Conservation (phyloP, 805 yeast genomes). For the Ogataea nakhonphanomensis region DNA sequence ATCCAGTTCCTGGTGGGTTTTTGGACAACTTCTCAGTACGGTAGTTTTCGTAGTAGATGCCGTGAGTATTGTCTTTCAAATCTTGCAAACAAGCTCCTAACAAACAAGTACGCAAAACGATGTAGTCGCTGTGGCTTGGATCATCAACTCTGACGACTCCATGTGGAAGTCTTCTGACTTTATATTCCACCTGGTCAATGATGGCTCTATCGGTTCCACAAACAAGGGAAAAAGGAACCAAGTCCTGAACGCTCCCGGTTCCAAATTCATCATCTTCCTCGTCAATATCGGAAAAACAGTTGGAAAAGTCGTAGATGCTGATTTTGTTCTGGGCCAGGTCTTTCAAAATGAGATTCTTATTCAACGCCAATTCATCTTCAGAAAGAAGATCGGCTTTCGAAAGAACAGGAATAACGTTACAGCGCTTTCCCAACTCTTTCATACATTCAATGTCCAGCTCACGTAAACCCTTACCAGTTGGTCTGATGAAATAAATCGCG, state of each 20-base stretch:
- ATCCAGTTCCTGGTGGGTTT: constrained; percentile 11
- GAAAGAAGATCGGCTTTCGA: constrained; percentile 77
- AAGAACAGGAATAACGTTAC: constrained; percentile 78
- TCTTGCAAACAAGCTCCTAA: constrained; percentile 80
- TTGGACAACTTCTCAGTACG: constrained; percentile 47
- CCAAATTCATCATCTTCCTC: constrained; percentile 21
- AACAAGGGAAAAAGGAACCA: constrained; percentile 84
- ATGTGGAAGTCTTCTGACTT: constrained; percentile 84
- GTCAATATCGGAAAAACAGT: constrained; percentile 29
- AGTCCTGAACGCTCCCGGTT: constrained; percentile 21
- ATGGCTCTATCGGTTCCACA: constrained; percentile 75
- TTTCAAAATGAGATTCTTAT: constrained; percentile 44
- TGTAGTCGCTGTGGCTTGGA: constrained; percentile 75
- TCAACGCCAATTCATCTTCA: constrained; percentile 43
- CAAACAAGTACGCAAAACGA: constrained; percentile 67
- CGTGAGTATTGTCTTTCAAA: constrained; percentile 71
- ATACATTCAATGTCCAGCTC: constrained; percentile 70
- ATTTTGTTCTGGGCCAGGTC: constrained; percentile 33
- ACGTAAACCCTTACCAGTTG: constrained; percentile 60
- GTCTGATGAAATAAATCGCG: constrained; percentile 77
- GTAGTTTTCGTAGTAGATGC: constrained; percentile 69
- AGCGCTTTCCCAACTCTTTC: constrained; percentile 63
- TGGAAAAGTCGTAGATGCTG: constrained; percentile 29
- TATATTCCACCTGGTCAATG: constrained; percentile 65
- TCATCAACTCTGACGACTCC: constrained; percentile 82